Evolutionary conservation across 352 stramenopile species (phyloP).

Genomic region (Thalassiosira livingstoniorum): DNA sequence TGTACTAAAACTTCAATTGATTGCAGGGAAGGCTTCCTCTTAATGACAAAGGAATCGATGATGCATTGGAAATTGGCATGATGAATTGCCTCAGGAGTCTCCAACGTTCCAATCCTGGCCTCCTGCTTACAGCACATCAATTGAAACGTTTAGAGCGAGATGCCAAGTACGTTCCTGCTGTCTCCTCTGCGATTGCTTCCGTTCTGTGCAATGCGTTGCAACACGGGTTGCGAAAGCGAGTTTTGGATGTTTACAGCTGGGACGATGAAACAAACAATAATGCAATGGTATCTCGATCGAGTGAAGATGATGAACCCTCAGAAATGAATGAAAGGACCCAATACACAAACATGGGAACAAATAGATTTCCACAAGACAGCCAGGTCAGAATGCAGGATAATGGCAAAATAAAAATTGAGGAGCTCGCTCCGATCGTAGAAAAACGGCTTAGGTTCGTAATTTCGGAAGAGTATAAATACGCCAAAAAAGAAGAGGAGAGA

Average conservation of each 20-base stretch:
- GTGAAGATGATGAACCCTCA: not conserved
- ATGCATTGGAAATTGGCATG: conserved; percentile 70
- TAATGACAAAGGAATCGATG: conserved; percentile 72
- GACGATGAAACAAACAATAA: conserved; percentile 36
- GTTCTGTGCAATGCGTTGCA: conserved; percentile 59
- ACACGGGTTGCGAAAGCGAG: conserved; percentile 16
- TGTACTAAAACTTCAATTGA: conserved; percentile 14
- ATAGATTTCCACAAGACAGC: not conserved
- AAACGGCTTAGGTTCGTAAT: conserved; percentile 43
- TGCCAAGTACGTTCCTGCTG: conserved; percentile 69
- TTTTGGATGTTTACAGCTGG: conserved; percentile 36
- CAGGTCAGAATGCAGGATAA: not conserved
- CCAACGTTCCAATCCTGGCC: conserved; percentile 70
- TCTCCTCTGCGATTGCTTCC: conserved; percentile 63
- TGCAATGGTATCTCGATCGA: not conserved
- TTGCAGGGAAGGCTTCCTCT: conserved; percentile 72
- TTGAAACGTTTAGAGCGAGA: conserved; percentile 76
- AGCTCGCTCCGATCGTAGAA: conserved; percentile 38
- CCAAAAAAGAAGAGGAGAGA: conserved; percentile 41
- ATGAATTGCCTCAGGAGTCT: conserved; percentile 72
- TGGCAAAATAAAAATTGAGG: conserved; percentile 28
- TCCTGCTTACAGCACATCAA: conserved; percentile 74
- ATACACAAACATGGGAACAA: not conserved
- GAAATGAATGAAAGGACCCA: not conserved
- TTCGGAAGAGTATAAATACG: conserved; percentile 55